Evolutionary conservation across 495 filamentous ascomycete species (phyloP).

Genomic region (Penicillium nucicola): DNA sequence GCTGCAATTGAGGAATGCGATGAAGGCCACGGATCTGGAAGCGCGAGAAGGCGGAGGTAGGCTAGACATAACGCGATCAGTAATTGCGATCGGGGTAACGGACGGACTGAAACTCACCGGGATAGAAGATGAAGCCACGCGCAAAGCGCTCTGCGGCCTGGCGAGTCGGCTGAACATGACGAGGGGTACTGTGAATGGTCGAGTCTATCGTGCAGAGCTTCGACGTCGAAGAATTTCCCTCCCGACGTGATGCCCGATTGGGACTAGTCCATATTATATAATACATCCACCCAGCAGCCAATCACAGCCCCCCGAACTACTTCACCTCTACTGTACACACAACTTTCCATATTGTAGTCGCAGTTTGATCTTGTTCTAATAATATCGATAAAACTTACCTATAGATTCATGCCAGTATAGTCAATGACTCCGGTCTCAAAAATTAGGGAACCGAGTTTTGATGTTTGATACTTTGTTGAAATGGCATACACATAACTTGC

Average conservation of each 20-base stretch:
- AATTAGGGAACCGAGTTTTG: too few species aligned
- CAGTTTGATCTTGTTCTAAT: too few species aligned
- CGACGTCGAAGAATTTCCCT: constrained; percentile 39
- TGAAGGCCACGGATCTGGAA: constrained; percentile 50
- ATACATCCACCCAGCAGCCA: constrained; percentile 10
- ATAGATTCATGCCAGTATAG: too few species aligned
- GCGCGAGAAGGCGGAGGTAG: constrained; percentile 40
- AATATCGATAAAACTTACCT: too few species aligned
- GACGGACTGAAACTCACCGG: constrained; percentile 23
- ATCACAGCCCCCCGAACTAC: constrained; percentile 30
- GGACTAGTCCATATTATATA: constrained; percentile 34
- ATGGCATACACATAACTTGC: too few species aligned
- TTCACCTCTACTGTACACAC: constrained; percentile 24
- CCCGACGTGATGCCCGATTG: constrained; percentile 24
- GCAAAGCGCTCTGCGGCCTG: constrained; percentile 51
- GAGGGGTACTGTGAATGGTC: constrained; percentile 12
- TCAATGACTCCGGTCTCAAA: too few species aligned
- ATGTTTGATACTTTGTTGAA: too few species aligned
- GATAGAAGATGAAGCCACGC: constrained; percentile 32
- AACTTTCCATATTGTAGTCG: too few species aligned
- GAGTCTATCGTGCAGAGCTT: constrained; percentile 15
- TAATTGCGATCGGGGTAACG: constrained; percentile 4
- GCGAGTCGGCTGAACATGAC: constrained; percentile 52
- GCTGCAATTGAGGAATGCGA: constrained; percentile 54
- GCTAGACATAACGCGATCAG: constrained; percentile 29